A percentile compares a stretch with the other conserved stretches of the same genome.
These are phyloP conservation scores for Schizophyllum amplum DNA, from an alignment of 1,284 basidiomycete species.

Conservation along the genomic window DNA sequence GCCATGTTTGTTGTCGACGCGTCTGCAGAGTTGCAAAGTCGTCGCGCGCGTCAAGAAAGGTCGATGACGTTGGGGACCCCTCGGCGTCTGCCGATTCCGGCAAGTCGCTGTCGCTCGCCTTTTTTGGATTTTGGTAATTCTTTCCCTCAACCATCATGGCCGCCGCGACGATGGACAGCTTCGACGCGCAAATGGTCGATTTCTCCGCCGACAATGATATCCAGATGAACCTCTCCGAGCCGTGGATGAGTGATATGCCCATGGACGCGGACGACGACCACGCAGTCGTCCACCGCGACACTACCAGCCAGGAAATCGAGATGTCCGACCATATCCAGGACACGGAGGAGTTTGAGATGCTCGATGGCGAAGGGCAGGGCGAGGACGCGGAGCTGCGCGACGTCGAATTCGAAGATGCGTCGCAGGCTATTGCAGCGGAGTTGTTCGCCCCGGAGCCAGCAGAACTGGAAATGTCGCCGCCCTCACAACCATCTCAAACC, in stretches of 20 bases:
- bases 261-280: constrained; percentile 58
- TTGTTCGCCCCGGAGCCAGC: constrained; percentile 8
- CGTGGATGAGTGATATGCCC: constrained; percentile 49
- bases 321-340: constrained; percentile 58
- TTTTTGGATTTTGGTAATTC: neutral
- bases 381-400: constrained; percentile 29
- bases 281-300: no score
- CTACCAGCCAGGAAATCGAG: constrained; percentile 55
- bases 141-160: constrained; percentile 21
- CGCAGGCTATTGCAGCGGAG: constrained; percentile 17
- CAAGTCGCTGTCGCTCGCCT: neutral
- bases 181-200: constrained; percentile 64
- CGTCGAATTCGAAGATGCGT: constrained; percentile 55
- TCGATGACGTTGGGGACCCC: no score
- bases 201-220: constrained; percentile 55
- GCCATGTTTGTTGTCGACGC: neutral
- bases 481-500: neutral
- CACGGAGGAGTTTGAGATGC: constrained; percentile 51
- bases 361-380: constrained; percentile 35
- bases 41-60: no score
- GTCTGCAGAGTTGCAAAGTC: neutral
- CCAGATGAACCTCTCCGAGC: constrained; percentile 47
- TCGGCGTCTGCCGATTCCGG: no score
- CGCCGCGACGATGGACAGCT: constrained; percentile 40
- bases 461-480: neutral